Conservation (phyloP, 106 monocot genomes). For the Phalaenopsis equestris region DNA sequence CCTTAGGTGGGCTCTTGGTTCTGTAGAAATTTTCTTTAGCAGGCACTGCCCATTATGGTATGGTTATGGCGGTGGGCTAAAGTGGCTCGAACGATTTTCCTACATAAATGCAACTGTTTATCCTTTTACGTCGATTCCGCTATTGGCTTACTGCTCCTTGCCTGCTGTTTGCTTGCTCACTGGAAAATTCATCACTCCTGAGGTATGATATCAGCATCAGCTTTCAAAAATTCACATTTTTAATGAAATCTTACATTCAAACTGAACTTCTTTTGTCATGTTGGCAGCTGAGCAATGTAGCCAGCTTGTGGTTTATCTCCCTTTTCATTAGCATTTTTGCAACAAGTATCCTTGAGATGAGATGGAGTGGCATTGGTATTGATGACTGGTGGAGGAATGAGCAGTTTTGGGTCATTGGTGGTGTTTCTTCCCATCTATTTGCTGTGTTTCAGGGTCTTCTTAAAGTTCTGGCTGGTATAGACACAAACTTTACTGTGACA, state of each 20-base stretch:
- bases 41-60: conserved; percentile 32
- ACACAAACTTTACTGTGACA: conserved; percentile 78
- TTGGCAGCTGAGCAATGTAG: conserved; percentile 42
- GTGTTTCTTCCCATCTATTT: conserved; percentile 38
- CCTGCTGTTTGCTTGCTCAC: conserved; percentile 52
- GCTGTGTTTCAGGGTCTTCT: conserved; percentile 42
- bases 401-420: conserved; percentile 69
- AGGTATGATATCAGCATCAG: conserved; percentile 9
- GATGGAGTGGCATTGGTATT: conserved; percentile 51
- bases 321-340: conserved; percentile 50
- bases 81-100: conserved; percentile 50
- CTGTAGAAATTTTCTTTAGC: conserved; percentile 44
- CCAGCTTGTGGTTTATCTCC: conserved; percentile 45
- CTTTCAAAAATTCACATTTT: background rate
- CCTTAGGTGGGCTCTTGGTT: conserved; percentile 51
- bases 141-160: conserved; percentile 46
- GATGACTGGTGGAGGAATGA: conserved; percentile 61
- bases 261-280: background rate
- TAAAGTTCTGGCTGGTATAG: conserved; percentile 61
- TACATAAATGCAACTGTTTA: conserved; percentile 57
- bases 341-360: conserved; percentile 46
- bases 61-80: conserved; percentile 57
- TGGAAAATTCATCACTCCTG: conserved; percentile 22
- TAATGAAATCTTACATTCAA: background rate
- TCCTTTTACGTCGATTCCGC: conserved; percentile 25